Percentiles rank a stretch among this genome's conserved stretches.
phyloP scores from a whole-genome alignment of 2,329 filamentous ascomycete species.

The Alternaria sp. region DNA sequence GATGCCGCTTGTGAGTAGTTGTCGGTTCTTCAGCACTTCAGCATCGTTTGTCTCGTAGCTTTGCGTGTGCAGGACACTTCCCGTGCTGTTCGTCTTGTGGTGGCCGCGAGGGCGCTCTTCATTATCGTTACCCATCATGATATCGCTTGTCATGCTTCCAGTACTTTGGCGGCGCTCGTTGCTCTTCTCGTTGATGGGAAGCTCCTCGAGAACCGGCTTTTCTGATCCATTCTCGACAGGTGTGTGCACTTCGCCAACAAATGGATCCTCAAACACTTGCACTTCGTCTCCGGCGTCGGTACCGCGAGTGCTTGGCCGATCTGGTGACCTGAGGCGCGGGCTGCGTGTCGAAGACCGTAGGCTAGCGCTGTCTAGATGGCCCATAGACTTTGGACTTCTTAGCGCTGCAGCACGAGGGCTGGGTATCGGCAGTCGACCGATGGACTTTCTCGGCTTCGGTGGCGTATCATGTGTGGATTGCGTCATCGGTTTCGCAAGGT shows the following conservation, averaged over 20 bases:
- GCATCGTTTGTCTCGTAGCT: constrained; percentile 40
- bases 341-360: constrained; percentile 35
- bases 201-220: constrained; percentile 57
- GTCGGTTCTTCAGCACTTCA: constrained; percentile 55
- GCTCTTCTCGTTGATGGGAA: constrained; percentile 57
- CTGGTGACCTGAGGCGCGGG: constrained; percentile 40
- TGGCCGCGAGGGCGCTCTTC: constrained; percentile 40
- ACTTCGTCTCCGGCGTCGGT: constrained; percentile 51
- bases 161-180: constrained; percentile 42
- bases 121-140: constrained; percentile 33
- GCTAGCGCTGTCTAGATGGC: constrained; percentile 22
- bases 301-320: constrained; percentile 40
- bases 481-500: constrained; percentile 34
- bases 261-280: constrained; percentile 62
- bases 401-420: constrained; percentile 35
- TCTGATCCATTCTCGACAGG: constrained; percentile 39
- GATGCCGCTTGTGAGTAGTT: constrained; percentile 76
- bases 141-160: constrained; percentile 32
- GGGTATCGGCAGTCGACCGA: constrained; percentile 32
- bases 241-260: constrained; percentile 47
- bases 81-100: constrained; percentile 48
- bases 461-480: constrained; percentile 41
- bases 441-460: constrained; percentile 35
- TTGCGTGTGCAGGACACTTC: constrained; percentile 43
- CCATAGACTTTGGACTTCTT: constrained; percentile 41